Evolutionary conservation across 2,329 filamentous ascomycete species (phyloP).

Genomic region (Cadophora luteo-olivacea): DNA sequence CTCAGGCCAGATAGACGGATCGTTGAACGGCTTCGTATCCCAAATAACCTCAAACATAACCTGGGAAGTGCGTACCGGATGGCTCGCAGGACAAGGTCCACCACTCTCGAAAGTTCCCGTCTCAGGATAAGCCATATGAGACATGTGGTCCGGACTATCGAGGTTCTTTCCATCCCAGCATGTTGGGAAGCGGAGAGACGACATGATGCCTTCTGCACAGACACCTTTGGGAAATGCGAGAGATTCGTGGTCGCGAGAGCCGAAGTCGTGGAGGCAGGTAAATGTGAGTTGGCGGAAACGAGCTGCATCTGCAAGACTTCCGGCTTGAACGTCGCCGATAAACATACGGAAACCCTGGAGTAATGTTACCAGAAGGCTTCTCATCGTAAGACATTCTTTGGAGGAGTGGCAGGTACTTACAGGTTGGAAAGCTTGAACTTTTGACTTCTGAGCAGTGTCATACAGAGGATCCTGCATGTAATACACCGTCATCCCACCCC

Average conservation of each 20-base stretch:
- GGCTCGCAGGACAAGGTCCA: constrained; percentile 39
- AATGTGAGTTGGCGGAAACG: constrained; percentile 52
- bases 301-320: constrained; percentile 46
- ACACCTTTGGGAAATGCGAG: constrained; percentile 46
- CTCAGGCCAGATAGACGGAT: constrained; percentile 52
- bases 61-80: constrained; percentile 55
- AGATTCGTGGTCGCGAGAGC: constrained; percentile 49
- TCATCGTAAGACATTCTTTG: not conserved
- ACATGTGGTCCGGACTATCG: constrained; percentile 50
- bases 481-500: constrained; percentile 48
- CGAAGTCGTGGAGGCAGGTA: constrained; percentile 49
- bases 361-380: not conserved
- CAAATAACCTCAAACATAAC: constrained; percentile 58
- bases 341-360: constrained; percentile 52
- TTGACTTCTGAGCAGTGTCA: constrained; percentile 41
- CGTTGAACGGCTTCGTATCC: constrained; percentile 51
- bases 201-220: constrained; percentile 45
- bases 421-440: constrained; percentile 51
- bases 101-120: constrained; percentile 34
- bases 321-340: constrained; percentile 48
- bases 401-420: constrained; percentile 23
- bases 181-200: constrained; percentile 45
- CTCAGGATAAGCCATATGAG: constrained; percentile 40
- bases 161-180: constrained; percentile 58
- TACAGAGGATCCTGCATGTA: constrained; percentile 45